A percentile compares a stretch with the other conserved stretches of the same genome.
Evolutionary conservation across 495 filamentous ascomycete species (phyloP).

Genomic region (Aspergillus campestris): DNA sequence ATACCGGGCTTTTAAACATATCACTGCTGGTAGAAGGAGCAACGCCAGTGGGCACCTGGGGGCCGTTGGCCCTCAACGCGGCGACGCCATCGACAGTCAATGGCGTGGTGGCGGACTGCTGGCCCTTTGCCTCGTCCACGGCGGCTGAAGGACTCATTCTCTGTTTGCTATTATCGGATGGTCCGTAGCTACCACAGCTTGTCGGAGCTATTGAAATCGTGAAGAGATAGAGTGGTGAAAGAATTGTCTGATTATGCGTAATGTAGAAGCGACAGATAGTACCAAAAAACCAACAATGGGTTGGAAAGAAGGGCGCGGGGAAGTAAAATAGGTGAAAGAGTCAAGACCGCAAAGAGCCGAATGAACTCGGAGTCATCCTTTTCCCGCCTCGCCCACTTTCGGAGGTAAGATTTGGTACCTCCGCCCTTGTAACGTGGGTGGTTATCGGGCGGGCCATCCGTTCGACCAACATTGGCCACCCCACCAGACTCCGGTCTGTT

Average conservation of each 20-base stretch:
- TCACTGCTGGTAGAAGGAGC: constrained; percentile 72
- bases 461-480: too few relatives aligned
- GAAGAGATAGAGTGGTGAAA: not conserved
- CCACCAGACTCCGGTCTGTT: too few relatives aligned
- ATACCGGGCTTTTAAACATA: constrained; percentile 71
- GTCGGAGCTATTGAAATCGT: not conserved
- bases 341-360: too few relatives aligned
- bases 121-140: constrained; percentile 29
- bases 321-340: too few relatives aligned
- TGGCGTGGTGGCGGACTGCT: constrained; percentile 37
- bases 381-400: too few relatives aligned
- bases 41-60: constrained; percentile 60
- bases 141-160: constrained; percentile 37
- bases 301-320: too few relatives aligned
- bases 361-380: too few relatives aligned
- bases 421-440: too few relatives aligned
- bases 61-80: constrained; percentile 58
- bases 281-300: too few relatives aligned
- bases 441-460: too few relatives aligned
- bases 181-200: not conserved
- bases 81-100: constrained; percentile 64
- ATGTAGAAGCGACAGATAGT: too few relatives aligned
- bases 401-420: too few relatives aligned
- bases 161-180: not conserved
- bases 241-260: not conserved